Evolutionary conservation across 2,329 filamentous ascomycete species (phyloP).

Genomic region (Aspergillus fijiensis): DNA sequence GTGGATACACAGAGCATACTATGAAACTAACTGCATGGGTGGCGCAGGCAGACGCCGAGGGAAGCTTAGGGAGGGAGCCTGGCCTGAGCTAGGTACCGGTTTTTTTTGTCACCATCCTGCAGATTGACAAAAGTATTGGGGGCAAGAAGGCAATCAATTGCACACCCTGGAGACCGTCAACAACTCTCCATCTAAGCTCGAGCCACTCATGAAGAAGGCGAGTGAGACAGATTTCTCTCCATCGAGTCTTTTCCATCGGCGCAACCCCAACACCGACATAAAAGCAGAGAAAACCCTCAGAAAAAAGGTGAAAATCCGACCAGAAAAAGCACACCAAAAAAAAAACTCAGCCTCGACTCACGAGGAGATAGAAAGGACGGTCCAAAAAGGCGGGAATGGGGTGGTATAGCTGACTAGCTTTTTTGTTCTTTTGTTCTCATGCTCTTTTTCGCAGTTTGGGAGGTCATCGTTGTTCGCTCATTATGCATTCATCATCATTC

Average conservation of each 20-base stretch:
- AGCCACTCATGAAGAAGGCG: not conserved
- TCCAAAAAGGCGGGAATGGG: too few relatives aligned
- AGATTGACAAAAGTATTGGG: not conserved
- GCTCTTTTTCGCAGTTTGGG: too few relatives aligned
- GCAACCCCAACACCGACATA: not conserved
- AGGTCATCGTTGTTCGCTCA: too few relatives aligned
- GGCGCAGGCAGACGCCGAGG: not conserved
- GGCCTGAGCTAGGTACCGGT: not conserved
- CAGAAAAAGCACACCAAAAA: too few relatives aligned
- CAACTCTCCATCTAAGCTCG: not conserved
- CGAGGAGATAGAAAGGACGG: not conserved
- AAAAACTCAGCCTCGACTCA: too few relatives aligned
- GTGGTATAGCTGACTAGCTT: too few relatives aligned
- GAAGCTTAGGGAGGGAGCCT: not conserved
- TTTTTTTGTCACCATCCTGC: not conserved
- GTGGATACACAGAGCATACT: not conserved
- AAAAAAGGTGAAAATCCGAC: not conserved
- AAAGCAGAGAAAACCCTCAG: not conserved
- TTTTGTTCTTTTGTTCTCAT: too few relatives aligned
- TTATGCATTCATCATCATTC: too few relatives aligned
- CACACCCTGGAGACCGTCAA: not conserved
- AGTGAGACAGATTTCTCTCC: not conserved
- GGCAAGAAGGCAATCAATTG: not conserved
- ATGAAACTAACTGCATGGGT: not conserved
- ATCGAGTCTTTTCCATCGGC: not conserved